These are phyloP conservation scores for Wickerhamiella shivajii DNA, from an alignment of 805 yeast genomes.

Conservation along the genomic window DNA sequence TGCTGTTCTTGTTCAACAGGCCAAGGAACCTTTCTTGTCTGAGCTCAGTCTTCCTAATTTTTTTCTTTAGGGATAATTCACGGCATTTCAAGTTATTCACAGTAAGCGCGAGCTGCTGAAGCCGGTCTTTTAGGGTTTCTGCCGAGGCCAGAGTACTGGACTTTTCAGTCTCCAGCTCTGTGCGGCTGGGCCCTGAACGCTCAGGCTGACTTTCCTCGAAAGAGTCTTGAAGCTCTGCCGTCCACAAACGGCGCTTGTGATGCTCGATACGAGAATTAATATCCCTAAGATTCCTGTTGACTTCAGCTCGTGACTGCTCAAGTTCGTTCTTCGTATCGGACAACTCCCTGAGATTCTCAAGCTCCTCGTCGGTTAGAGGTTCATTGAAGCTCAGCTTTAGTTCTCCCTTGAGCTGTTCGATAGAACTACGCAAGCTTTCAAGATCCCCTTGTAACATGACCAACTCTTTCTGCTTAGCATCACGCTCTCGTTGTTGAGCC, in stretches of 20 bases:
- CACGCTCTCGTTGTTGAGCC: not conserved
- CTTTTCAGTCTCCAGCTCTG: not conserved
- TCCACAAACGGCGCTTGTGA: no score
- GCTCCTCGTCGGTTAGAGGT: slow-evolving; percentile 1
- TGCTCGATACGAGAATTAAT: no score
- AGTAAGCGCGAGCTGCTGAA: no score
- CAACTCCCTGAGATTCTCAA: not conserved
- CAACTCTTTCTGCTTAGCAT: not conserved
- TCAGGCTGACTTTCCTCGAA: no score
- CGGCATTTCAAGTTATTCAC: no score
- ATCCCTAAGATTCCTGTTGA: no score
- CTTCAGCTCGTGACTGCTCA: not conserved
- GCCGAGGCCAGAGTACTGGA: not conserved
- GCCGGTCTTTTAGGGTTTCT: no score
- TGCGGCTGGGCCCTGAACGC: no score
- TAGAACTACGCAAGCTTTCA: not conserved
- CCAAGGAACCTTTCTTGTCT: slow-evolving; percentile 5
- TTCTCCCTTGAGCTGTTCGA: not conserved
- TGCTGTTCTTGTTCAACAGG: not conserved
- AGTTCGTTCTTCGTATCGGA: not conserved
- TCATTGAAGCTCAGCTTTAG: not conserved
- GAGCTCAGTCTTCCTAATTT: slow-evolving; percentile 2
- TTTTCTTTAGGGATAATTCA: no score
- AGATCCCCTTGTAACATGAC: not conserved
- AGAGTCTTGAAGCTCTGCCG: no score